Percentiles rank a stretch among this genome's conserved stretches.
Conservation (phyloP, 163 green algal genomes). For the Coccomyxa subellipsoidea region DNA sequence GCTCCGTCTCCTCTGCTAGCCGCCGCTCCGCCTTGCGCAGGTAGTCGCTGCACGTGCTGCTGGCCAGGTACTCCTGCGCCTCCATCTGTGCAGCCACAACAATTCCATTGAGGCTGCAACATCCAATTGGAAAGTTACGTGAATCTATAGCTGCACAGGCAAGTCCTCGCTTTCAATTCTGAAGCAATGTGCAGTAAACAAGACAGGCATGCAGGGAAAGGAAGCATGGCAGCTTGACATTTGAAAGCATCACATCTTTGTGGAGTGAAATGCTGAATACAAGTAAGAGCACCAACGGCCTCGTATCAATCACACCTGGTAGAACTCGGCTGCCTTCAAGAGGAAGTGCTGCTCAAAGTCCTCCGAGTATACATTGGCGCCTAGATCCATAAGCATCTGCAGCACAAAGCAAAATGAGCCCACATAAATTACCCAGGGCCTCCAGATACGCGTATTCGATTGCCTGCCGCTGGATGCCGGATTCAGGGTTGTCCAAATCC, state of each 20-base stretch:
- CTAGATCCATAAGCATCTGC: conserved; percentile 95
- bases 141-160: too few species aligned
- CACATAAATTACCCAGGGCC: too few species aligned
- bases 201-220: not conserved
- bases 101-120: not conserved
- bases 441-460: too few species aligned
- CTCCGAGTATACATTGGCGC: conserved; percentile 75
- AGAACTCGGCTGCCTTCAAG: conserved; percentile 80
- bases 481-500: too few species aligned
- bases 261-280: too few species aligned
- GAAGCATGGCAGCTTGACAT: too few species aligned
- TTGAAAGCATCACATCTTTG: too few species aligned
- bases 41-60: conserved; percentile 88
- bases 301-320: conserved; percentile 67
- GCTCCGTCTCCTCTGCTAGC: conserved; percentile 86
- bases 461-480: too few species aligned
- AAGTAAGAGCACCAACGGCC: too few species aligned
- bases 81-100: conserved; percentile 51
- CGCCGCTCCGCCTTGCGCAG: conserved; percentile 80
- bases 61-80: conserved; percentile 71
- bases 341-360: conserved; percentile 95
- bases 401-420: not conserved
- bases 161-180: too few species aligned
- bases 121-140: too few species aligned
- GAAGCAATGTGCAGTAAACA: too few species aligned